Evolutionary conservation across 2,329 filamentous ascomycete genomes (phyloP).

Genomic region (Diaporthe citri): DNA sequence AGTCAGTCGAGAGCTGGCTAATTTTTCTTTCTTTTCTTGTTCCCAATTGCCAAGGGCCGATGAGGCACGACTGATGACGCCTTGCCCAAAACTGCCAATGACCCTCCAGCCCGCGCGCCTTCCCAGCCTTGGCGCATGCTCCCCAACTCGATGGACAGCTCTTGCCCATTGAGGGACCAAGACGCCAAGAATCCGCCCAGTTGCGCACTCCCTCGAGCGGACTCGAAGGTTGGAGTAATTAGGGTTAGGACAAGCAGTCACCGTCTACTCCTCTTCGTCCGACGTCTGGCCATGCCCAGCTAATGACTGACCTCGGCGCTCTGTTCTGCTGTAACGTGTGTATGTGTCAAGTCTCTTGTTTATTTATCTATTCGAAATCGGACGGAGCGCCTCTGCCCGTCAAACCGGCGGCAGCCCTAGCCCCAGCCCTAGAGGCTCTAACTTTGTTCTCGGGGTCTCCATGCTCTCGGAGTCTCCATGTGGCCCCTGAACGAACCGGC

Average conservation of each 20-base stretch:
- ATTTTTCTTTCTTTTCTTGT: not conserved
- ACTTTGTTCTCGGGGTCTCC: constrained; percentile 13
- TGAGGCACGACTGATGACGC: constrained; percentile 2
- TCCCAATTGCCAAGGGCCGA: constrained; percentile 8
- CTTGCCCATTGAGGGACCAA: not conserved
- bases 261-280: not conserved
- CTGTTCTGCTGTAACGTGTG: constrained; percentile 14
- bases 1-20: not conserved
- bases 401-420: not conserved
- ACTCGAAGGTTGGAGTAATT: not conserved
- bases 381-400: not conserved
- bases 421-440: not conserved
- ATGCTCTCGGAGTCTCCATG: constrained; percentile 16
- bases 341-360: constrained; percentile 26
- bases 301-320: not conserved
- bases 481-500: constrained; percentile 16
- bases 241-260: not conserved
- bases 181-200: not conserved
- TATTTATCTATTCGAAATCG: constrained; percentile 17
- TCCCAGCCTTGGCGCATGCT: not conserved
- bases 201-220: not conserved
- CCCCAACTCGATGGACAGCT: not conserved
- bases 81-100: constrained; percentile 6
- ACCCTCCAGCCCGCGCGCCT: constrained; percentile 9
- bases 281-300: not conserved